phyloP scores from a whole-genome alignment of 2,329 filamentous ascomycete genomes.

The Microdochium bolleyi region DNA sequence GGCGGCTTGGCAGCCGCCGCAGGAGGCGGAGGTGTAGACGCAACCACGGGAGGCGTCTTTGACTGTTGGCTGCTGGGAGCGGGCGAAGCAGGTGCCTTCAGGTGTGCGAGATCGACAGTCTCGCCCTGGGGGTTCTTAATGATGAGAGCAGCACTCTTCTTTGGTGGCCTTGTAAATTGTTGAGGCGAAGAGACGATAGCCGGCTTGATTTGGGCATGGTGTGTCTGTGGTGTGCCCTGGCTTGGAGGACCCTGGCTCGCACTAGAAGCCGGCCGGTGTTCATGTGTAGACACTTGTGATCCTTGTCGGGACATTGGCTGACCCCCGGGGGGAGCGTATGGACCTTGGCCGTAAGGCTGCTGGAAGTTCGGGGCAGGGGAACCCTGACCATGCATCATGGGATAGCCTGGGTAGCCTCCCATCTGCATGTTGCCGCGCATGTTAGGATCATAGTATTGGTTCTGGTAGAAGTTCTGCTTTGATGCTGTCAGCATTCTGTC shows the following conservation, averaged over 20 bases:
- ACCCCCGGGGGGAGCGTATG: constrained; percentile 27
- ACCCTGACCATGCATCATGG: constrained; percentile 20
- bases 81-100: constrained; percentile 50
- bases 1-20: constrained; percentile 63
- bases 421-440: constrained; percentile 32
- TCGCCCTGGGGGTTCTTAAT: constrained; percentile 83
- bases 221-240: constrained; percentile 52
- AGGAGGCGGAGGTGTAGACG: constrained; percentile 71
- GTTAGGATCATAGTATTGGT: constrained; percentile 35
- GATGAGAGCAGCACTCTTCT: constrained; percentile 67
- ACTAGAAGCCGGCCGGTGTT: constrained; percentile 51
- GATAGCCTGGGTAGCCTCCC: constrained; percentile 21
- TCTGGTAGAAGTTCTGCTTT: constrained; percentile 56
- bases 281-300: constrained; percentile 61
- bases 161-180: constrained; percentile 37
- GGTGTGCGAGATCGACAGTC: constrained; percentile 59
- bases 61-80: constrained; percentile 44
- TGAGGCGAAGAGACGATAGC: constrained; percentile 32
- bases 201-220: constrained; percentile 45
- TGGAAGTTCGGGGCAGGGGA: constrained; percentile 39
- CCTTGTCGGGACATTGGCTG: constrained; percentile 78
- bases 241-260: constrained; percentile 56
- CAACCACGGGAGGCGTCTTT: constrained; percentile 62
- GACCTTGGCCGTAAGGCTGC: constrained; percentile 33
- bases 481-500: constrained; percentile 65